Percentiles rank a stretch among this genome's conserved stretches.
Evolutionary conservation across 2,329 filamentous ascomycete genomes (phyloP).

Genomic region (Cercospora sp.): DNA sequence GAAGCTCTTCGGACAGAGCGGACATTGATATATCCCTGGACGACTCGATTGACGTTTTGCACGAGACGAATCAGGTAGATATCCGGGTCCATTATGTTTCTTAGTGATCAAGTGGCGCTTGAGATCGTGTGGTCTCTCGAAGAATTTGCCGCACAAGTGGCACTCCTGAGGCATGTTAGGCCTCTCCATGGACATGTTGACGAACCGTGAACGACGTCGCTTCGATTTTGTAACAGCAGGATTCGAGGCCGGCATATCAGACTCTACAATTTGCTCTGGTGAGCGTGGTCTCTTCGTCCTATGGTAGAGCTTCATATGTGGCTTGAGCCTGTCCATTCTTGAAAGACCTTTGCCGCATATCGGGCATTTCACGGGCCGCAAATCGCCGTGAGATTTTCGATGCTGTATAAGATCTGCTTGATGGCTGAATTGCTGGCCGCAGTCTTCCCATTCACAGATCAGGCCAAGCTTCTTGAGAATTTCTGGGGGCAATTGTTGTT

Average conservation of each 20-base stretch:
- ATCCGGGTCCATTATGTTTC: background rate
- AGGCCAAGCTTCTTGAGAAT: background rate
- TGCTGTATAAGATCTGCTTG: background rate
- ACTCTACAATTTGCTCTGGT: background rate
- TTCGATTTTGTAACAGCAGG: background rate
- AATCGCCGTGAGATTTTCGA: background rate
- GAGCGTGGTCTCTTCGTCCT: background rate
- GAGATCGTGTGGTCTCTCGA: background rate
- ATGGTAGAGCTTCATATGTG: background rate
- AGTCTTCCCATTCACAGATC: background rate
- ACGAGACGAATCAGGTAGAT: background rate
- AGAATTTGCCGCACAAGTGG: background rate
- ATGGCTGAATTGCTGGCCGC: background rate
- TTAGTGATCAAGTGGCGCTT: slow-evolving; percentile 1
- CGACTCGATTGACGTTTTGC: background rate
- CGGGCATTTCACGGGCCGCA: background rate
- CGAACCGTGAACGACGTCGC: background rate
- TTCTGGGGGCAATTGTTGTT: background rate
- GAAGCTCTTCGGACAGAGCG: background rate
- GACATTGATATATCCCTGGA: background rate
- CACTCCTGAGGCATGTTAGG: background rate
- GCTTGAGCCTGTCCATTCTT: slow-evolving; percentile 5
- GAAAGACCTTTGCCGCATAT: slow-evolving; percentile 10
- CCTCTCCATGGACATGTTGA: background rate
- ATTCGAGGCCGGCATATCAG: background rate